These are phyloP conservation scores for Lenwebbia sp. DNA, from an alignment of 345 rosid species.

Conservation along the genomic window DNA sequence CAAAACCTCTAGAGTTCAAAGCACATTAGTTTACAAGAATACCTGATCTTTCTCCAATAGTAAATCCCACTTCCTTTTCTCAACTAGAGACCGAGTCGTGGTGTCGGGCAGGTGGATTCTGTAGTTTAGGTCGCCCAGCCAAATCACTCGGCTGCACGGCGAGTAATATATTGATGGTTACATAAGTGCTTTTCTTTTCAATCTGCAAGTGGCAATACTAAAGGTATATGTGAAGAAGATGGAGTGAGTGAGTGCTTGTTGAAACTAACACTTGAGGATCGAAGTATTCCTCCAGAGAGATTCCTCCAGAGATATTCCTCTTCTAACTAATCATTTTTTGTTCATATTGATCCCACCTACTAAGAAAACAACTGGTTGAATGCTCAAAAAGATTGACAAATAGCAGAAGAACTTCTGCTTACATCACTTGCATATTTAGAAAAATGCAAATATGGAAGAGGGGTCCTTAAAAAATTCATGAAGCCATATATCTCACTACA, in stretches of 20 bases:
- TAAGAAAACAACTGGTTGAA: not conserved
- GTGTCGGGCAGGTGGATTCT: conserved; percentile 7
- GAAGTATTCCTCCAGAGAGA: not conserved
- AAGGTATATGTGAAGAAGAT: not conserved
- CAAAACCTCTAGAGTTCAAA: not conserved
- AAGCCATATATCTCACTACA: not conserved
- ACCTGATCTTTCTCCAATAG: conserved; percentile 10
- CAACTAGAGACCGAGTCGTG: conserved; percentile 3
- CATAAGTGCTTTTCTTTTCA: not conserved
- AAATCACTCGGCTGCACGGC: conserved; percentile 6
- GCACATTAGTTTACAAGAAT: not conserved
- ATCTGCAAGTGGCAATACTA: not conserved
- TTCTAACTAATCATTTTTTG: not conserved
- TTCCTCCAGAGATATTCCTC: not conserved
- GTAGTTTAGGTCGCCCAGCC: conserved; percentile 14
- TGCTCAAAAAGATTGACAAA: not conserved
- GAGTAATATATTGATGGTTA: not conserved
- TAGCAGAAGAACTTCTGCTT: not conserved
- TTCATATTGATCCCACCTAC: not conserved
- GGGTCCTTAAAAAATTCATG: not conserved
- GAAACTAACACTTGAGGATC: not conserved
- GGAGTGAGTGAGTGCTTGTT: not conserved
- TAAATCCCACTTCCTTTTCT: conserved; percentile 1
- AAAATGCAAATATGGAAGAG: not conserved
- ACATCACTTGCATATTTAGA: not conserved